Percentiles rank a stretch among this genome's conserved stretches.
Conservation (phyloP, 805 yeast species). For the Schwanniomyces sp. region DNA sequence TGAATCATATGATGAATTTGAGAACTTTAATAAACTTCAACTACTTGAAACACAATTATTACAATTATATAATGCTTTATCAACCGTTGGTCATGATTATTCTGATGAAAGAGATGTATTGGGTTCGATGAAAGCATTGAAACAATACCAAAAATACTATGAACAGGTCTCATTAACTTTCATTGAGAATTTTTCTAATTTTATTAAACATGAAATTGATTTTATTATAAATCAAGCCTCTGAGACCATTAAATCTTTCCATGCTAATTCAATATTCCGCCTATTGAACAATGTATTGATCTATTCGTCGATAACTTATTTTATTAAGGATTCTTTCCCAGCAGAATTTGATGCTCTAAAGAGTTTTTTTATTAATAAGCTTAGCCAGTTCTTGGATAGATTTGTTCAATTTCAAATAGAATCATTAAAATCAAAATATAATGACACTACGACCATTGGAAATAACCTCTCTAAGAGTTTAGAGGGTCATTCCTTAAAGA, state of each 20-base stretch:
- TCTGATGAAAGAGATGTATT: conserved; percentile 44
- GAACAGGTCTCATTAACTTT: conserved; percentile 56
- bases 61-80: conserved; percentile 62
- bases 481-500: conserved; percentile 15
- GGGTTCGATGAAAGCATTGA: conserved; percentile 69
- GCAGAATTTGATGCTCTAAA: conserved; percentile 48
- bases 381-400: conserved; percentile 28
- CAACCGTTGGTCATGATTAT: conserved; percentile 52
- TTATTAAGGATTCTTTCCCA: conserved; percentile 57
- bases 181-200: conserved; percentile 42
- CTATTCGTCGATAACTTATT: conserved; percentile 34
- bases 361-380: conserved; percentile 35
- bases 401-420: conserved; percentile 21
- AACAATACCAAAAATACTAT: conserved; percentile 61
- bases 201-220: conserved; percentile 33
- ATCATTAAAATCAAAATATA: conserved; percentile 12
- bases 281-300: conserved; percentile 28
- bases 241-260: conserved; percentile 24
- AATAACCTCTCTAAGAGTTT: conserved; percentile 9
- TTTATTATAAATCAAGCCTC: conserved; percentile 39
- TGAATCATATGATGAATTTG: conserved; percentile 47
- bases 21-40: conserved; percentile 42
- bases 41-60: conserved; percentile 54
- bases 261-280: conserved; percentile 17
- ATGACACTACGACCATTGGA: conserved; percentile 8